These are phyloP conservation scores for Candida sojae DNA, from an alignment of 1,139 yeast species.

Conservation along the genomic window DNA sequence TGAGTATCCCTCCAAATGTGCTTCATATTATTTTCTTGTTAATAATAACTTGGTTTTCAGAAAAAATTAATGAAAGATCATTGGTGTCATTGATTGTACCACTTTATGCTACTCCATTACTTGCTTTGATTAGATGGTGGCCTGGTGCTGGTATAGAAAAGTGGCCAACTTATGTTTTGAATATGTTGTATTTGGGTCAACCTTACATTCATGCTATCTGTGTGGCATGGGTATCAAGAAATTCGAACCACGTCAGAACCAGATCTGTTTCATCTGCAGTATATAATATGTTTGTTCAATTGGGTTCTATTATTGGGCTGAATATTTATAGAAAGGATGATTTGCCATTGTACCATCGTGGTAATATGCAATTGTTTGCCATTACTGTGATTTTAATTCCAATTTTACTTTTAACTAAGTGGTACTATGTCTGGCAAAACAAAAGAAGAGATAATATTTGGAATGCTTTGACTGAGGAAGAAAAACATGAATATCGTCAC, in stretches of 20 bases:
- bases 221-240: conserved; percentile 62
- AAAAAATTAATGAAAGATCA: conserved; percentile 37
- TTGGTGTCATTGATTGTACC: conserved; percentile 35
- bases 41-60: conserved; percentile 40
- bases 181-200: conserved; percentile 48
- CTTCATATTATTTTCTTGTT: conserved; percentile 30
- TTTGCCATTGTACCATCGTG: conserved; percentile 57
- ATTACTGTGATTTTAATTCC: conserved; percentile 20
- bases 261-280: conserved; percentile 59
- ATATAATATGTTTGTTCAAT: conserved; percentile 63
- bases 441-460: conserved; percentile 43
- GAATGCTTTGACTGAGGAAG: conserved; percentile 49
- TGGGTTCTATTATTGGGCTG: conserved; percentile 52
- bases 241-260: conserved; percentile 58
- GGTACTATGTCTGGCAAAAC: conserved; percentile 52
- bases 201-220: conserved; percentile 55
- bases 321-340: conserved; percentile 60
- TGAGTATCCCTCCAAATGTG: conserved; percentile 48
- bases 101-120: conserved; percentile 35
- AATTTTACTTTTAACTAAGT: conserved; percentile 23
- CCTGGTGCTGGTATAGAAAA: conserved; percentile 42
- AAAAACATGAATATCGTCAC: conserved; percentile 43
- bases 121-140: conserved; percentile 53
- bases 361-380: conserved; percentile 37
- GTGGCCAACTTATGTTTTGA: conserved; percentile 57